Base-by-base conservation (phyloP, 2,329 filamentous ascomycete species). In the Penicillium sp. region DNA sequence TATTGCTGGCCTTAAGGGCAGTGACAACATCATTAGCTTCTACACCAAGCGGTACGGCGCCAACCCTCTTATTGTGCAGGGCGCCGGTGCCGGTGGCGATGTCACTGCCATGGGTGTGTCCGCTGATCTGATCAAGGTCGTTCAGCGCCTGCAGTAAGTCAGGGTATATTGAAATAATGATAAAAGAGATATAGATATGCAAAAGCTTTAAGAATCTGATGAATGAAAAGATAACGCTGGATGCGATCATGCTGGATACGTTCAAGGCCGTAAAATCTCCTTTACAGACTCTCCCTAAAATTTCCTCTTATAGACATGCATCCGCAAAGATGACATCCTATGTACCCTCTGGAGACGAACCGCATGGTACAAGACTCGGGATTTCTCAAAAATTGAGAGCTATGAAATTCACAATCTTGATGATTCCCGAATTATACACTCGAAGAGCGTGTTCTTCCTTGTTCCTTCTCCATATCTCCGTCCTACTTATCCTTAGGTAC, bases 21-120 rank as follows among this genome's bases (percentile, higher is more conserved):
- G 92, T 74, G 94, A 97, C 73, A 99, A 99, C 80, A 96, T 99
- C 73, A 96, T 99, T 72, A 96, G 88, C 80, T 97, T 99, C 81
- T 96, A 97, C 77, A 99, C 94, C 6, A 89, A 95, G 81, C 84
- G 94, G 67, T 99, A 99, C 71, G 92, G 92, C 55, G 83, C 81
- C 71, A 95, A 93, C 75, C 92, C 94, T 42, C 81, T 99, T 60
- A 96, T 97, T 70, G 85, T 99, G 60, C 93, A 97, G 79, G 94
- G 94, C 56, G 92, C 91, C 33, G 94, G 92, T 58, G 94, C 94
- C 25, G 94, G 94, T 66, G 92, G 90, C 61, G 92, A 97, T 43
- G 92, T 97, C 51, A 99, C 94, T 31, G 94, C 94, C 26, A 97
- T 97, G 93, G 94, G 94, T 57, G 93, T 99, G 45, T 92, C 91